phyloP scores from a whole-genome alignment of 495 filamentous ascomycete genomes.

The Terfezia boudieri region DNA sequence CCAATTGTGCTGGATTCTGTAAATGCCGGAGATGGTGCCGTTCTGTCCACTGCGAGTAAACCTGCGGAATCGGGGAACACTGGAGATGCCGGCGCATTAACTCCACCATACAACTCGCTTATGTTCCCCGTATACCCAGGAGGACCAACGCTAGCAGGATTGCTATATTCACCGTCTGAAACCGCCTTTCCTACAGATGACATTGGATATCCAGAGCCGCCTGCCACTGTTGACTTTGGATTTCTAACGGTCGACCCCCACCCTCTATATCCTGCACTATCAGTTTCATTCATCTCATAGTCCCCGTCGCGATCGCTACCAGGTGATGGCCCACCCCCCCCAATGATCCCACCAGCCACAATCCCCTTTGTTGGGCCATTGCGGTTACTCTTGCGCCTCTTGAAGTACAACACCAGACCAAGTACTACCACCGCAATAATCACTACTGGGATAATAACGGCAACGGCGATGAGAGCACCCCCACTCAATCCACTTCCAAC shows the following conservation, averaged over 20 bases:
- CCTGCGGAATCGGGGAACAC: neutral
- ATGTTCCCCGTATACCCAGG: constrained; percentile 27
- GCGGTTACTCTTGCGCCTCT: constrained; percentile 61
- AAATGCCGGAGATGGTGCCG: neutral
- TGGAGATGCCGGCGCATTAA: neutral
- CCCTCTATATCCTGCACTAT: constrained; percentile 56
- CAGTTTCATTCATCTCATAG: constrained; percentile 46
- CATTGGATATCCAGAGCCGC: constrained; percentile 26
- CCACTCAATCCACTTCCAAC: constrained; percentile 30
- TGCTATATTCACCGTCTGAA: constrained; percentile 34
- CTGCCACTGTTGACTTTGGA: neutral
- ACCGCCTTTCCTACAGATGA: constrained; percentile 38
- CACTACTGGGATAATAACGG: constrained; percentile 80
- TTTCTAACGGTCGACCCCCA: constrained; percentile 68
- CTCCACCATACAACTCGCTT: neutral
- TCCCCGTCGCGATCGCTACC: constrained; percentile 30
- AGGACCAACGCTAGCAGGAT: constrained; percentile 26
- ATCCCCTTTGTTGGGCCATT: constrained; percentile 79
- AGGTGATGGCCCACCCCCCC: constrained; percentile 71
- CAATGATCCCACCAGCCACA: constrained; percentile 90
- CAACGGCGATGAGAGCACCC: constrained; percentile 61
- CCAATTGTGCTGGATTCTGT: constrained; percentile 36
- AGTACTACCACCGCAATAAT: constrained; percentile 66
- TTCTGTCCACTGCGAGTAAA: neutral
- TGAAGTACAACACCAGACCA: constrained; percentile 61